Base-by-base conservation (phyloP, 148 eudicot genomes). In the Rhododendron vialii region DNA sequence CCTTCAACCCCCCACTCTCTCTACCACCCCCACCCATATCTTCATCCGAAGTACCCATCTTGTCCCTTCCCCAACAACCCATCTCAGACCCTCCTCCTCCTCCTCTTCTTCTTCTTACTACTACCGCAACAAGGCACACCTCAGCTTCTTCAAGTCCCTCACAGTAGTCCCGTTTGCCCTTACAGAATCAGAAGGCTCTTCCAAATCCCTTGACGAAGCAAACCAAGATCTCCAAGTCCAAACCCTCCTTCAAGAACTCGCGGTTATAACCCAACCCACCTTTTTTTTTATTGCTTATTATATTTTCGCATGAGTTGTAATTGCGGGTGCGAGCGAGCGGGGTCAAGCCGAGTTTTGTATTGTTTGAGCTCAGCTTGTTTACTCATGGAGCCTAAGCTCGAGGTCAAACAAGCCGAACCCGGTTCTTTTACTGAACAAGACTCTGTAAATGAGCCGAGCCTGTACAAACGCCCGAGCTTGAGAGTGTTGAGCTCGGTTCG, bases 131-230 rank as follows among this genome's bases (percentile, higher is more conserved):
- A 88, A 85, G 84, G 82, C 78, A 67, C 80, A 88, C 78, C 85
- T 86, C 15, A 78, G 28, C 20, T 87, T 83, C 20, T 87, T 83
- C 78, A 89, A 83, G 55, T 81, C 84, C 71, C 50, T 84, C 48
- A 84, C 71, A 12, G 83, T 92, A 15, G 84, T 92, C 75, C 65
- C 93, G 71, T 92, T 86, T 89, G 96, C 99, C 30, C 88, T 95
- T 82, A 84, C 95, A 24, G 95, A 94, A 91, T 93, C 95, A 35
- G 95, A 91, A n/a, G 95, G 88, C 78, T 93, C 98, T n/a, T 88
- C 92, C 81, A 89, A 87, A 55, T 92, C 96, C 38, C 80, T 91
- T 12, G 88, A 89, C 12, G 61, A 77, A 30, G 84, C 93, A 26
- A 91, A 93, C 85, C 93, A 93, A 22, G 79, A 84, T 28, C 81